Conservation (phyloP, 208 protist genomes). For the Ichthyophonus hoferi region DNA sequence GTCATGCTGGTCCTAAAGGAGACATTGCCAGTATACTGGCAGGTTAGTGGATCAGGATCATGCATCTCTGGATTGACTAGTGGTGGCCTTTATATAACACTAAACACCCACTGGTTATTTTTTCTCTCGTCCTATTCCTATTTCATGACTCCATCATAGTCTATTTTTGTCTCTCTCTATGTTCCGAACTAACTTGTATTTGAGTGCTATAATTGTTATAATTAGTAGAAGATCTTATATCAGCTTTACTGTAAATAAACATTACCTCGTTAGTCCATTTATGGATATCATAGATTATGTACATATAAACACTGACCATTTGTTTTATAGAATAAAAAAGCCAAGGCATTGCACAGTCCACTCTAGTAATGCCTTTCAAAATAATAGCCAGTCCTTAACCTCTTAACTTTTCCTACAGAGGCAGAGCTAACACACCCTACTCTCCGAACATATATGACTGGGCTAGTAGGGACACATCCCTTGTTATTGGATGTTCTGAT, state of each 20-base stretch:
- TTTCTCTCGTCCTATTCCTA: too few species aligned
- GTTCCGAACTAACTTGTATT: too few species aligned
- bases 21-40: constrained; percentile 29
- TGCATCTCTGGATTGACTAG: too few species aligned
- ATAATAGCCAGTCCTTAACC: background rate
- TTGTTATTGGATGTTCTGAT: too few species aligned
- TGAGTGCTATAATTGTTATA: too few species aligned
- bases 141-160: too few species aligned
- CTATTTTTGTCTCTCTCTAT: too few species aligned
- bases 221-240: too few species aligned
- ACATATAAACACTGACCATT: background rate
- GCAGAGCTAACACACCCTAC: background rate
- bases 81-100: too few species aligned
- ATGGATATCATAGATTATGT: background rate
- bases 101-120: too few species aligned
- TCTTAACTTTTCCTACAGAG: background rate
- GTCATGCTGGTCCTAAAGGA: constrained; percentile 37
- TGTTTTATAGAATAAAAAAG: background rate
- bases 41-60: too few species aligned
- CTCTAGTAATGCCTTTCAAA: background rate
- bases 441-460: constrained; percentile 17
- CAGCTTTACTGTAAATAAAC: background rate
- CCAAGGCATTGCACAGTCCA: background rate
- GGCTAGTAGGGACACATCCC: background rate
- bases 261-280: background rate